Conservation (phyloP, 2,329 filamentous ascomycete genomes). For the Phoma herbarum region DNA sequence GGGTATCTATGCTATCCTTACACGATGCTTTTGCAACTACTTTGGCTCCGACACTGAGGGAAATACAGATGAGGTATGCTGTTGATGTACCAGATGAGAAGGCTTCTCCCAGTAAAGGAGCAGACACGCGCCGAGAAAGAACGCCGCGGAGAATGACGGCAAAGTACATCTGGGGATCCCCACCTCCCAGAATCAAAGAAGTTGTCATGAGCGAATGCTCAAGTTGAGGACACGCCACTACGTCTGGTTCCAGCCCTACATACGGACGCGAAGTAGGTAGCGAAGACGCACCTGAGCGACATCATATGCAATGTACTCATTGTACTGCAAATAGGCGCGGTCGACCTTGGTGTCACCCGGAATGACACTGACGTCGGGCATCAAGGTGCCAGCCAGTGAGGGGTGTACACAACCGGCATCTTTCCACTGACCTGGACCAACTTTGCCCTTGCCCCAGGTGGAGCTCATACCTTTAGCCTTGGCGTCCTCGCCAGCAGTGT, state of each 20-base stretch:
- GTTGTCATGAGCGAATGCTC: too few species aligned
- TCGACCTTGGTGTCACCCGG: constrained; percentile 61
- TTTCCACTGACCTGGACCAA: constrained; percentile 75
- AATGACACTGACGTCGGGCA: constrained; percentile 55
- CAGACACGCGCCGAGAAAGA: neutral
- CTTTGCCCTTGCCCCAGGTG: constrained; percentile 74
- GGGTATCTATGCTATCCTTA: neutral
- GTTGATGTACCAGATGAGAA: neutral
- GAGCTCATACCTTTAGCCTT: constrained; percentile 67
- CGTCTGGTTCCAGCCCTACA: constrained; percentile 23
- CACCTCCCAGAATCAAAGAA: neutral
- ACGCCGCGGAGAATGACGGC: neutral
- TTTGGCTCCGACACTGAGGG: neutral
- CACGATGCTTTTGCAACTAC: neutral
- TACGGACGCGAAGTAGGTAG: constrained; percentile 70
- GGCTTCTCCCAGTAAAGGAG: neutral
- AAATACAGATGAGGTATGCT: neutral
- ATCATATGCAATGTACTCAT: constrained; percentile 79
- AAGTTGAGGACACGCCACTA: neutral
- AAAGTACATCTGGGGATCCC: neutral
- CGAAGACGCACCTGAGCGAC: constrained; percentile 73
- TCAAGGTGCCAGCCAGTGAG: constrained; percentile 71
- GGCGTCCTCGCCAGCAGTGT: constrained; percentile 70
- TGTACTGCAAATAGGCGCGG: constrained; percentile 67
- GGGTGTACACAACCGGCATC: constrained; percentile 74